These are phyloP conservation scores for Seiridium cupressi DNA, from an alignment of 2,329 filamentous ascomycete species.

Conservation along the genomic window DNA sequence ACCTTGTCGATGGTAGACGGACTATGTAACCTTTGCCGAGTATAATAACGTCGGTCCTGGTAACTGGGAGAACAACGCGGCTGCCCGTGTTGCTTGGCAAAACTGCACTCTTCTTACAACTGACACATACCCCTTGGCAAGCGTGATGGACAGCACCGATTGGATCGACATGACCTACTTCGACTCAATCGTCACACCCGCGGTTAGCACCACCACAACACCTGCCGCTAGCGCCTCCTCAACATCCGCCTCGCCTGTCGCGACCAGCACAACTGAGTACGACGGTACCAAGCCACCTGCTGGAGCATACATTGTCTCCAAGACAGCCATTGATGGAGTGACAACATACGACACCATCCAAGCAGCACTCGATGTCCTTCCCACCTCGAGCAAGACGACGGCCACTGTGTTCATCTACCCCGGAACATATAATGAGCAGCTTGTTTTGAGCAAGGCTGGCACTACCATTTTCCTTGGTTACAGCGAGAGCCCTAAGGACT, in stretches of 20 bases:
- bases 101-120: slow-evolving; percentile 19
- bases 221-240: not conserved
- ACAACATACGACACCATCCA: slow-evolving; percentile 35
- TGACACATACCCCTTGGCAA: slow-evolving; percentile 19
- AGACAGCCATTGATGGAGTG: slow-evolving; percentile 29
- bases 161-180: slow-evolving; percentile 25
- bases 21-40: slow-evolving; percentile 41
- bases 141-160: slow-evolving; percentile 20
- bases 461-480: slow-evolving; percentile 38
- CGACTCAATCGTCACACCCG: slow-evolving; percentile 18
- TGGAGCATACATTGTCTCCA: slow-evolving; percentile 29
- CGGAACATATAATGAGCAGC: slow-evolving; percentile 35
- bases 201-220: slow-evolving; percentile 16
- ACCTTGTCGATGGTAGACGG: not conserved
- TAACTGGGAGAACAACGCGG: slow-evolving; percentile 15
- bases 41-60: slow-evolving; percentile 52
- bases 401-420: slow-evolving; percentile 38
- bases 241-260: not conserved
- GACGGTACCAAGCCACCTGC: slow-evolving; percentile 26
- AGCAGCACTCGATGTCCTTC: slow-evolving; percentile 29
- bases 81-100: slow-evolving; percentile 17
- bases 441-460: slow-evolving; percentile 34
- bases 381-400: slow-evolving; percentile 31
- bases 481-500: slow-evolving; percentile 31
- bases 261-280: not conserved